Base-by-base conservation (phyloP, 2,329 filamentous ascomycete species). In the Rhinocladiella mackenziei region DNA sequence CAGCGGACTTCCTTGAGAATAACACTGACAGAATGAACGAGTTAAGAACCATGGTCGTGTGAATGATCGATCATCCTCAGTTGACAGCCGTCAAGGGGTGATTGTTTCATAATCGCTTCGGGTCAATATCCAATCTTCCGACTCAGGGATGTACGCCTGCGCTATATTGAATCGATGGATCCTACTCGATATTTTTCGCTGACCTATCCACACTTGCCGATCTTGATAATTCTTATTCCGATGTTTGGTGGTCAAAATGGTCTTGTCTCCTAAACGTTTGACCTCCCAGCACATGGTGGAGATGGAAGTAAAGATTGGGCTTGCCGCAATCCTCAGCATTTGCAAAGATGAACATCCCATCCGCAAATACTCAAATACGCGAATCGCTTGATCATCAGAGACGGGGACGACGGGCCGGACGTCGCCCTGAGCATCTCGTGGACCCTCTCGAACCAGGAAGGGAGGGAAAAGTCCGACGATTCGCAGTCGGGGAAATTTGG, bases 221-320 rank as follows among this genome's bases (percentile, higher is more conserved):
- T 56, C 45, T 28, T 54, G 39, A 39, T 58, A 56, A 20, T 52
- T 51, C 38, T 47, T 49, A 7, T 33, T 37, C 6, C 41, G 45
- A 23, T 58, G 52, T 34, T 48, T 48, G 8, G 54, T 56, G 9
- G 45, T 56, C 28, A 58, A 39, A 5, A 58, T 39, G 5, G 46
- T 56, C 30, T 48, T 50, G n/a, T 45, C 37, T 5, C 54, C 54
- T 15, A 35, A 40, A n/a, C 31, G 30, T 13, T 39, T 43, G 15
- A 56, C 54, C 13, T 50, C 38, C 56, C 56, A 58, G 20, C 43
- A 49, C 53, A 56, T 57, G 17, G 56, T 52, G 29, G 55, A 41
- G n/a, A 49, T 44, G 11, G 48, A 36, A 14, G 43, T 25, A 14
- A 48, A 35, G 8, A 42, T 46, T 22, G 51, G 48, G 13, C 37